Evolutionary conservation across 305 asterid species (phyloP).

Genomic region (Plantago coronopus): DNA sequence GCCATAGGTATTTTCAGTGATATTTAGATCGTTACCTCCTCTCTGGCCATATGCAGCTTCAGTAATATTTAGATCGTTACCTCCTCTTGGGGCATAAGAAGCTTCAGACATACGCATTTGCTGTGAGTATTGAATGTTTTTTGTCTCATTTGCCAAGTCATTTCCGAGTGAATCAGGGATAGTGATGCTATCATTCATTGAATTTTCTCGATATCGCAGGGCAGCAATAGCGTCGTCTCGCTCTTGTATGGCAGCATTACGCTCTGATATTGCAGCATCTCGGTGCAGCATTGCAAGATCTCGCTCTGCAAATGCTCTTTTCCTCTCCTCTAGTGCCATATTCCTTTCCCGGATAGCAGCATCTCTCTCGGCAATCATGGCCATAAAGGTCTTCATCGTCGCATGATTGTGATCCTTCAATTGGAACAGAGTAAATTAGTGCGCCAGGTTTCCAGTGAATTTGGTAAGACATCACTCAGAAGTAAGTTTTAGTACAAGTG

Average conservation of each 20-base stretch:
- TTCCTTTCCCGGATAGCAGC: constrained; percentile 88
- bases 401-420: constrained; percentile 69
- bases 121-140: constrained; percentile 46
- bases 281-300: constrained; percentile 89
- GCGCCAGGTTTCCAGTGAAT: too few relatives aligned
- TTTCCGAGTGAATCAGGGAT: constrained; percentile 46
- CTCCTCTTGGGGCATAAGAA: constrained; percentile 43
- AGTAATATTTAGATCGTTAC: constrained; percentile 21
- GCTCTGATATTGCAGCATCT: constrained; percentile 87
- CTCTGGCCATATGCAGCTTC: constrained; percentile 45
- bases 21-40: constrained; percentile 26
- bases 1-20: background rate
- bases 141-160: constrained; percentile 40
- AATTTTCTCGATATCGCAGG: constrained; percentile 47
- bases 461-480: too few relatives aligned
- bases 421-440: constrained; percentile 9
- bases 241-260: constrained; percentile 70
- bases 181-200: constrained; percentile 39
- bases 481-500: too few relatives aligned
- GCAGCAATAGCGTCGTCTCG: constrained; percentile 73
- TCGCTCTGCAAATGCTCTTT: constrained; percentile 81
- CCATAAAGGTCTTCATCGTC: constrained; percentile 78
- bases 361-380: constrained; percentile 90
- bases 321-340: constrained; percentile 90
- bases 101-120: constrained; percentile 39